phyloP scores from a whole-genome alignment of 2,329 filamentous ascomycete species.

The Thielaviopsis musarum region DNA sequence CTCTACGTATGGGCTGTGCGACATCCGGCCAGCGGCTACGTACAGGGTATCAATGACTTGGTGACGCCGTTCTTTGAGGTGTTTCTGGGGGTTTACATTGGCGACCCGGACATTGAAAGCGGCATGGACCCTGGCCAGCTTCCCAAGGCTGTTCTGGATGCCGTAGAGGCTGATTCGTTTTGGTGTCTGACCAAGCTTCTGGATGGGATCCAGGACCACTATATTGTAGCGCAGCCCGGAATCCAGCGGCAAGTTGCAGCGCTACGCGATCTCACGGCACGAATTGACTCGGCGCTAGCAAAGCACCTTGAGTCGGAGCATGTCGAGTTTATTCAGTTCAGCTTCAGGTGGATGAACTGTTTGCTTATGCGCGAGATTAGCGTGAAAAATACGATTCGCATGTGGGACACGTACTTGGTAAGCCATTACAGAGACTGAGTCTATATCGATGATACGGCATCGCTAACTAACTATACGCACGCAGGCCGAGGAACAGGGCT shows the following conservation, averaged over 20 bases:
- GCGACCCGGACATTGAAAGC: constrained; percentile 77
- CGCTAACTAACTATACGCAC: background rate
- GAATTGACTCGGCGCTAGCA: constrained; percentile 71
- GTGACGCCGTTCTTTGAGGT: constrained; percentile 98
- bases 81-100: constrained; percentile 85
- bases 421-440: constrained; percentile 19
- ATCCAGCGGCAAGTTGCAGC: constrained; percentile 88
- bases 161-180: constrained; percentile 93
- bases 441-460: background rate
- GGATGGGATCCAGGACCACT: constrained; percentile 98
- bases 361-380: constrained; percentile 94
- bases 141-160: constrained; percentile 77
- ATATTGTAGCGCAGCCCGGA: constrained; percentile 92
- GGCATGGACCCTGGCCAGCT: constrained; percentile 96
- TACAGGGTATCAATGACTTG: constrained; percentile 96
- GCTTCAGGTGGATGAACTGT: constrained; percentile 99
- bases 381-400: constrained; percentile 88
- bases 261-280: constrained; percentile 72
- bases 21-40: constrained; percentile 92
- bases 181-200: constrained; percentile 96
- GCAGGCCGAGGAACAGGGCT: constrained; percentile 93
- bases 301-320: constrained; percentile 81
- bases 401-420: constrained; percentile 99
- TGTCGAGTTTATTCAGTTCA: constrained; percentile 98
- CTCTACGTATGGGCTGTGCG: constrained; percentile 95